A percentile compares a stretch with the other conserved stretches of the same genome.
These are phyloP conservation scores for Sporisorium graminicola DNA, from an alignment of 1,284 basidiomycete species.

Conservation along the genomic window DNA sequence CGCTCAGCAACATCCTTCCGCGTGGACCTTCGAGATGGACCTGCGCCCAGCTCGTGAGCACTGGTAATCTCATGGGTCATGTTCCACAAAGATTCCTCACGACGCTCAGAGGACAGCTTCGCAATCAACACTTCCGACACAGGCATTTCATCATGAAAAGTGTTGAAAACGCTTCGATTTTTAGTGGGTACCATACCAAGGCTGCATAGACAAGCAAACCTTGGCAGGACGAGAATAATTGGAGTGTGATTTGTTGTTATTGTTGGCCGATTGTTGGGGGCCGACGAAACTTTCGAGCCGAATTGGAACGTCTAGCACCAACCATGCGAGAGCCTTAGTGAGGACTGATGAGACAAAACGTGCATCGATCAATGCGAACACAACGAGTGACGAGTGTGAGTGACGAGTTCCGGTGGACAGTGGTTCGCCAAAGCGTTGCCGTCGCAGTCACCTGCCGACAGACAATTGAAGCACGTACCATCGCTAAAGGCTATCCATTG, in stretches of 20 bases:
- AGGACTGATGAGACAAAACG: slow-evolving; percentile 15
- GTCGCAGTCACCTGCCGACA: not conserved
- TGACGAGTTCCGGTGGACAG: not conserved
- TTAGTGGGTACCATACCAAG: slow-evolving; percentile 22
- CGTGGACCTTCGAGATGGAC: slow-evolving; percentile 62
- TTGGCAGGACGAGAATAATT: slow-evolving; percentile 21
- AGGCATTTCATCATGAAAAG: slow-evolving; percentile 15
- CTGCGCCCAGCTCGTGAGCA: slow-evolving; percentile 60
- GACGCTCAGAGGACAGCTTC: not conserved
- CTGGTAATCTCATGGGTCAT: slow-evolving; percentile 16
- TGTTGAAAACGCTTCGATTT: slow-evolving; percentile 54
- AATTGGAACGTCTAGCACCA: slow-evolving; percentile 10
- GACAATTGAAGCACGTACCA: slow-evolving; percentile 8
- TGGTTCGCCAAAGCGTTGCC: not conserved
- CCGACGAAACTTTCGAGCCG: slow-evolving; percentile 30
- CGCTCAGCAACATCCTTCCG: slow-evolving; percentile 52
- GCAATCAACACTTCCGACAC: not conserved
- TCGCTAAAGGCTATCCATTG: slow-evolving; percentile 32
- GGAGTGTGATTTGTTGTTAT: slow-evolving; percentile 21
- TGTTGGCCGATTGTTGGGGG: slow-evolving; percentile 33
- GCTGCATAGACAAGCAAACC: slow-evolving; percentile 42
- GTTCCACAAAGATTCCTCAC: not conserved
- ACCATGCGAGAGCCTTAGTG: slow-evolving; percentile 14
- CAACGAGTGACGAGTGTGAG: slow-evolving; percentile 5
- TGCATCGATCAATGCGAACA: not conserved